Conservation (phyloP, 495 filamentous ascomycete species). For the Bacidia rubella region DNA sequence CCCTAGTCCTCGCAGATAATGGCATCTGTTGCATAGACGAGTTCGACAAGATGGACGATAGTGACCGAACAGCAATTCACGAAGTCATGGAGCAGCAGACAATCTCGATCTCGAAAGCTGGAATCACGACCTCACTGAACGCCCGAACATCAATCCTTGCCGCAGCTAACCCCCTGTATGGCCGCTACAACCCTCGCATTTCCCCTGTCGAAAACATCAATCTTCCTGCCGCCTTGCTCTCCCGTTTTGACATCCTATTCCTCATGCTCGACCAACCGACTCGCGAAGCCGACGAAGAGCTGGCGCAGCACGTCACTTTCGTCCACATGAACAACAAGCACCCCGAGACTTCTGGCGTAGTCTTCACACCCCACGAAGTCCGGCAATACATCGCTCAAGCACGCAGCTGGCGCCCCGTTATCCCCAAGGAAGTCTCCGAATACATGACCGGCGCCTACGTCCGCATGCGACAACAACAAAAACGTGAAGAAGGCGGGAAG, state of each 20-base stretch:
- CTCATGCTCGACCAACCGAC: slow-evolving; percentile 87
- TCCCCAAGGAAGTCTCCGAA: slow-evolving; percentile 72
- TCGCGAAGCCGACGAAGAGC: slow-evolving; percentile 75
- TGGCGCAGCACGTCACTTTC: slow-evolving; percentile 91
- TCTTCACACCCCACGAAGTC: slow-evolving; percentile 83
- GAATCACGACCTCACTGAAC: slow-evolving; percentile 91
- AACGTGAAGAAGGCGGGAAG: slow-evolving; percentile 73
- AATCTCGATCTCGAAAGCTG: slow-evolving; percentile 96
- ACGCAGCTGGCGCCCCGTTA: slow-evolving; percentile 70
- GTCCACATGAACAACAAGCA: slow-evolving; percentile 96
- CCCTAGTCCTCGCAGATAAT: slow-evolving; percentile 89
- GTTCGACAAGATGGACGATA: slow-evolving; percentile 99
- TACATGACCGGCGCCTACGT: slow-evolving; percentile 97
- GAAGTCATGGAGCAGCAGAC: slow-evolving; percentile 99
- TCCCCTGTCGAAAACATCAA: slow-evolving; percentile 99
- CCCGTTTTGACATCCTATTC: slow-evolving; percentile 94
- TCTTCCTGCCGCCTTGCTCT: slow-evolving; percentile 84
- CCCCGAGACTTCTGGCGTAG: slow-evolving; percentile 60
- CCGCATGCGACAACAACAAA: slow-evolving; percentile 73
- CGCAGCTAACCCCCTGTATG: slow-evolving; percentile 93
- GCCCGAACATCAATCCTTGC: slow-evolving; percentile 95
- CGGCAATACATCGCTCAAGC: slow-evolving; percentile 92
- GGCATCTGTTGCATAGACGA: slow-evolving; percentile 99
- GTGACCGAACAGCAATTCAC: slow-evolving; percentile 92
- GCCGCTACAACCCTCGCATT: slow-evolving; percentile 92